Percentiles rank a stretch among this genome's conserved stretches.
Evolutionary conservation across 495 filamentous ascomycete genomes (phyloP).

Genomic region (Podospora pseudopauciseta): DNA sequence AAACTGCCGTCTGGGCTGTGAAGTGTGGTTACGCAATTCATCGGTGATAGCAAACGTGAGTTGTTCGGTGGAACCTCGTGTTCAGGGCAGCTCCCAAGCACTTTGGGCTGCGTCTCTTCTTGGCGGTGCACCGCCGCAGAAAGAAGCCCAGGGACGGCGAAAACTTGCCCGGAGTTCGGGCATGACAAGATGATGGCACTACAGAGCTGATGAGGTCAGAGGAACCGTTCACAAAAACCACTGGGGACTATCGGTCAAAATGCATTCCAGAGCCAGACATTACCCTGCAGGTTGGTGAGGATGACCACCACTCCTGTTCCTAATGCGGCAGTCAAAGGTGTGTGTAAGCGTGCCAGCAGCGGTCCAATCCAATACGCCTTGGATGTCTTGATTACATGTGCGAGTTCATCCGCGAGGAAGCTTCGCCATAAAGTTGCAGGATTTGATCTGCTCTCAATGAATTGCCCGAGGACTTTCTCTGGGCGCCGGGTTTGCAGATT

Average conservation of each 20-base stretch:
- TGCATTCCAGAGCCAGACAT: background rate
- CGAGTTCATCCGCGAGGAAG: background rate
- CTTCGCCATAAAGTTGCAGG: background rate
- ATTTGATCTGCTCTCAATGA: background rate
- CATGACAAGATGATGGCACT: background rate
- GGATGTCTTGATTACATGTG: background rate
- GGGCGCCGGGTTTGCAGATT: background rate
- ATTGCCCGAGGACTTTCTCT: background rate
- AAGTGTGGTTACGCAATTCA: background rate
- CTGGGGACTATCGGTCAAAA: background rate
- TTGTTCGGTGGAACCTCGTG: background rate
- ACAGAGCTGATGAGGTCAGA: background rate
- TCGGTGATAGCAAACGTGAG: background rate
- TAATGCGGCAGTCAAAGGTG: background rate
- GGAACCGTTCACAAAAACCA: background rate
- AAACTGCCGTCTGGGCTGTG: background rate
- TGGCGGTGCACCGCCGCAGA: background rate
- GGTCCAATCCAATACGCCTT: background rate
- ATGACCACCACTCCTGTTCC: background rate
- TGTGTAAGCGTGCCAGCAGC: constrained; percentile 6
- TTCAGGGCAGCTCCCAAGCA: background rate
- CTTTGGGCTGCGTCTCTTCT: background rate
- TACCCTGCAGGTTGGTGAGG: background rate
- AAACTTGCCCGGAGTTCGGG: background rate
- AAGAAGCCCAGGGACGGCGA: background rate